Evolutionary conservation across 345 rosid species (phyloP).

Genomic region (Salix purpurea): DNA sequence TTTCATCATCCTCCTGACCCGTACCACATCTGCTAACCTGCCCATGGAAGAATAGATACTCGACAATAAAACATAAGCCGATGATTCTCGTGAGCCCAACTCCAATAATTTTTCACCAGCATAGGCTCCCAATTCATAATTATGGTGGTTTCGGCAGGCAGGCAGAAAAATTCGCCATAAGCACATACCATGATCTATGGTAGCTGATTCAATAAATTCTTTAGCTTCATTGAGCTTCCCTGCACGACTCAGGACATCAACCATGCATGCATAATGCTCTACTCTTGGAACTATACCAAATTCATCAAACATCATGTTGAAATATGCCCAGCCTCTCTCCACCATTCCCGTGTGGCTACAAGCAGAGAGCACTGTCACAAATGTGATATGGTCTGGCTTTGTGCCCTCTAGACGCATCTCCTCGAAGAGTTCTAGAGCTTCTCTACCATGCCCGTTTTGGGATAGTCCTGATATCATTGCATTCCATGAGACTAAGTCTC

Average conservation of each 20-base stretch:
- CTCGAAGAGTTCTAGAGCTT: conserved; percentile 30
- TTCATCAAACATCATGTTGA: conserved; percentile 24
- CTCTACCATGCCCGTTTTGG: conserved; percentile 21
- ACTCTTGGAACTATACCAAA: conserved; percentile 18
- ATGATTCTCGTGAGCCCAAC: conserved; percentile 66
- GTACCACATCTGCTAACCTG: conserved; percentile 45
- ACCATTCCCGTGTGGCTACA: conserved; percentile 34
- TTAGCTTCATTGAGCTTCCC: conserved; percentile 38
- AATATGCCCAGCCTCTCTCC: conserved; percentile 17
- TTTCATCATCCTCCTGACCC: conserved; percentile 55
- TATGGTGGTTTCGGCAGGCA: conserved; percentile 60
- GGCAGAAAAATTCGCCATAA: conserved; percentile 64
- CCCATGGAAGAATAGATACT: conserved; percentile 55
- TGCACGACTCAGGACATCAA: conserved; percentile 27
- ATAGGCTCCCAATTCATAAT: conserved; percentile 57
- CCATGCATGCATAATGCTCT: conserved; percentile 32
- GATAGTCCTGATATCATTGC: conserved; percentile 35
- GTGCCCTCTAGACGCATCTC: conserved; percentile 21
- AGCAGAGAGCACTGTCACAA: conserved; percentile 29
- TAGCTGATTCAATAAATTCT: conserved; percentile 65
- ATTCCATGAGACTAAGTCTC: conserved; percentile 28
- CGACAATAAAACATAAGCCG: conserved; percentile 53
- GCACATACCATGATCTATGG: conserved; percentile 54
- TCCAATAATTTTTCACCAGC: conserved; percentile 75
- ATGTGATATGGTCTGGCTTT: conserved; percentile 27